Evolutionary conservation across 345 rosid species (phyloP), one percentile per base, ranked within the genome.

Genomic region (Microthlaspi erraticum): DNA sequence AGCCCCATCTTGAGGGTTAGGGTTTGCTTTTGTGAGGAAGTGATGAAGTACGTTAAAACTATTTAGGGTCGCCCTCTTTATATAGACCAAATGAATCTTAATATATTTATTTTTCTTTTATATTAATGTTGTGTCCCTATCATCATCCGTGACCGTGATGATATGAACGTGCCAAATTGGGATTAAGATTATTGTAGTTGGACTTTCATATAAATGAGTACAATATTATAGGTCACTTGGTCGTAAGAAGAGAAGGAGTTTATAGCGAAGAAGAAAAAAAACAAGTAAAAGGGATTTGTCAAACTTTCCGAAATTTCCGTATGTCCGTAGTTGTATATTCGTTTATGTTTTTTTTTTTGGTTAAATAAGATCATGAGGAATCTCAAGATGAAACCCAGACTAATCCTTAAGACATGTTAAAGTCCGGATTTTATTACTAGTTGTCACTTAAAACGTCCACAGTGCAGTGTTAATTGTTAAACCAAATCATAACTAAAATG

Each of bases 61-160:
- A 18, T 74, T 43, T 13, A 32, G 48, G 34, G 36, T 14, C 7
- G 64, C 45, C 19, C 57, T 60, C 64, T 32, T 68, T 66, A 41
- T 74, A 74, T 74, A 66, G 68, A 42, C 41, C 39, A 33, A 7
- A 7, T 13, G 39, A 51, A 54, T 74, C 32, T 11, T 0, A 49
- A 50, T 48, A 23, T 39, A 33, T 14, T 31, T 39, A 0, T 56
- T 45, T 44, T 37, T 36, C 8, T 6, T 31, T 19, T 39, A 33
- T 49, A n/a, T 50, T 50, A 66, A 32, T 59, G 45, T 50, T 65
- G 10, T 50, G 10, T 50, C 43, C 8, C 57, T 66, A 50, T 59
- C 39, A 49, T 50, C 48, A 53, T 66, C 77, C 71, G 71, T 73
- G 71, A 56, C 77, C 71, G 65, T 64, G 71, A 56, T 73, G 66